Conservation (phyloP, 2,329 filamentous ascomycete species). For the Cytospora paraplurivora region DNA sequence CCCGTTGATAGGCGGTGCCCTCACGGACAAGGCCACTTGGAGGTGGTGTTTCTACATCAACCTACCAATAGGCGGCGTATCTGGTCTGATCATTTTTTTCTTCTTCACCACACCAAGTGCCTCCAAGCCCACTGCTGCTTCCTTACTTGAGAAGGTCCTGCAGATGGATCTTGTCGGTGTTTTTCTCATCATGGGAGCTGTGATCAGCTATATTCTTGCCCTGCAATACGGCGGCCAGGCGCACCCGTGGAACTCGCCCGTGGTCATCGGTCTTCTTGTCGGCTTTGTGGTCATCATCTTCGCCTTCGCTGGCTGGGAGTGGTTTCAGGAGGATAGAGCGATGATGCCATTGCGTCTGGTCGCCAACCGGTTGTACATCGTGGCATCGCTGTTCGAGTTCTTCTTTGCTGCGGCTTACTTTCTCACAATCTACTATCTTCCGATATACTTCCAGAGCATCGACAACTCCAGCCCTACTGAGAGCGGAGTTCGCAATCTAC, state of each 20-base stretch:
- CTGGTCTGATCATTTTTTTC: constrained; percentile 33
- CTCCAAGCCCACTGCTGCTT: constrained; percentile 36
- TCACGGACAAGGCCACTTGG: constrained; percentile 34
- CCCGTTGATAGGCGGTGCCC: constrained; percentile 34
- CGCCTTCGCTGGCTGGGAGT: constrained; percentile 39
- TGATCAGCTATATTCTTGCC: constrained; percentile 45
- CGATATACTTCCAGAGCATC: constrained; percentile 55
- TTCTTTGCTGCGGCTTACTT: constrained; percentile 49
- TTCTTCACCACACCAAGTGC: constrained; percentile 42
- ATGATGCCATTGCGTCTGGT: constrained; percentile 53
- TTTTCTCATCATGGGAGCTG: constrained; percentile 42
- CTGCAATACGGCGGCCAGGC: constrained; percentile 47
- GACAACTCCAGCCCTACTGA: constrained; percentile 42
- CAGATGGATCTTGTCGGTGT: constrained; percentile 47
- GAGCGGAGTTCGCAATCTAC: constrained; percentile 45
- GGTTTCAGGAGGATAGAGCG: constrained; percentile 46
- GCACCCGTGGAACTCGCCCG: constrained; percentile 39
- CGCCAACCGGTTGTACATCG: constrained; percentile 45
- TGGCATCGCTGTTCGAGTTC: constrained; percentile 44
- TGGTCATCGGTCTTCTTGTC: constrained; percentile 42
- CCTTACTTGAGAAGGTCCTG: constrained; percentile 42
- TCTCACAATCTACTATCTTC: constrained; percentile 50
- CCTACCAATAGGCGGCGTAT: constrained; percentile 37
- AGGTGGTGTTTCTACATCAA: constrained; percentile 40
- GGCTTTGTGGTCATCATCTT: constrained; percentile 33